phyloP scores from a whole-genome alignment of 2,329 filamentous ascomycete genomes.

The Tolypocladium ophioglossoides region DNA sequence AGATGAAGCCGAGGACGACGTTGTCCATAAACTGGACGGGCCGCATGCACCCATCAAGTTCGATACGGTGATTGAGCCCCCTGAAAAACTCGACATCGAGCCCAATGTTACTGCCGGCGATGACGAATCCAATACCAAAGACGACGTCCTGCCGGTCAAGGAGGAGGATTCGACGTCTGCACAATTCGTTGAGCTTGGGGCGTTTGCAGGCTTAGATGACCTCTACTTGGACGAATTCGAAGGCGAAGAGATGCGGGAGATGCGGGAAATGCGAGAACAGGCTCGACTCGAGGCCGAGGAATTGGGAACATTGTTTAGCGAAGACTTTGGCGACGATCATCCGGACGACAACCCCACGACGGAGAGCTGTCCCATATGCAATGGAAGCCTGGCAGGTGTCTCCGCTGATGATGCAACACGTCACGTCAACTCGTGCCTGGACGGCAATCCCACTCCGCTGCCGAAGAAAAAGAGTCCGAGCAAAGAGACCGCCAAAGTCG shows the following conservation, averaged over 20 bases:
- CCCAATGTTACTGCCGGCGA: background rate
- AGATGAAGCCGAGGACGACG: constrained; percentile 14
- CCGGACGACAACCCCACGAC: constrained; percentile 19
- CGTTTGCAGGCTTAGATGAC: constrained; percentile 40
- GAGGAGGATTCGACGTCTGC: constrained; percentile 16
- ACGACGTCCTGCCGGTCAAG: background rate
- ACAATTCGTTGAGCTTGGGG: constrained; percentile 25
- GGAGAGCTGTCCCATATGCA: constrained; percentile 67
- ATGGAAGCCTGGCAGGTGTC: constrained; percentile 47
- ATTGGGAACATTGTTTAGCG: constrained; percentile 27
- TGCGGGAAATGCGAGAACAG: constrained; percentile 68
- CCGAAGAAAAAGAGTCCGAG: constrained; percentile 15
- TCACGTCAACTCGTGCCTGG: constrained; percentile 89
- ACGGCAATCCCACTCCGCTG: constrained; percentile 61
- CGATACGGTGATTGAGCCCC: background rate
- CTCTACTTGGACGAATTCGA: constrained; percentile 39
- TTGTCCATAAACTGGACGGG: background rate
- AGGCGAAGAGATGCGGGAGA: constrained; percentile 56
- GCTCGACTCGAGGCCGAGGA: constrained; percentile 53
- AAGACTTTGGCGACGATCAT: constrained; percentile 22
- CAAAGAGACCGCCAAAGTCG: constrained; percentile 15
- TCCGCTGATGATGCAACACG: constrained; percentile 58
- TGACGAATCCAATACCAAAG: background rate
- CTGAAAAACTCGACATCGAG: background rate
- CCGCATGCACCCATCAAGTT: background rate